Conservation (phyloP, 345 rosid genomes). For the Psidium guajava region DNA sequence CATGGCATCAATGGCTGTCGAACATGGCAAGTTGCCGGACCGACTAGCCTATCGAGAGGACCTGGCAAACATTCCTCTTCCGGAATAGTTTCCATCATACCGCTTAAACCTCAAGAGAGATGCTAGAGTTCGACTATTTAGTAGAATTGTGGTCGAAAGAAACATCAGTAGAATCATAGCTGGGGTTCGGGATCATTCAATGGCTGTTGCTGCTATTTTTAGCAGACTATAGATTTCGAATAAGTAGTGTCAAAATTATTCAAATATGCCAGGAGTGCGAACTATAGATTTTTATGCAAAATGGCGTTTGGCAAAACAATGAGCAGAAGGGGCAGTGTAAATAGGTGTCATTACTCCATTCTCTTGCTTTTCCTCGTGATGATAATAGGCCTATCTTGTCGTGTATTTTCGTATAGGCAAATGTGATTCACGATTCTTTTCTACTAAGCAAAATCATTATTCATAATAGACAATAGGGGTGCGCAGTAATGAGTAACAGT, state of each 20-base stretch:
- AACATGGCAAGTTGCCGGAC: neutral
- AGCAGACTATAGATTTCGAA: neutral
- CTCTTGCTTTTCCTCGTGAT: neutral
- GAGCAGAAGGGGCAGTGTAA: neutral
- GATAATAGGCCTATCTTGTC: neutral
- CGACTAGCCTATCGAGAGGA: slow-evolving; percentile 27
- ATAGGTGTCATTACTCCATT: neutral
- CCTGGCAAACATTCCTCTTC: slow-evolving; percentile 25
- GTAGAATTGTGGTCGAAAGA: no score
- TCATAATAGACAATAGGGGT: neutral
- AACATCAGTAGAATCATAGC: no score
- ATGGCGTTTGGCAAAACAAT: neutral
- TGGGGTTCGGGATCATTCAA: no score
- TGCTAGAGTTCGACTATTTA: no score
- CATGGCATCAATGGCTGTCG: neutral
- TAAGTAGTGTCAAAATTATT: neutral
- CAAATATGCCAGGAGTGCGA: neutral
- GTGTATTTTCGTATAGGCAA: neutral
- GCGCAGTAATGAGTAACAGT: neutral
- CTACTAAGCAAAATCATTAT: neutral
- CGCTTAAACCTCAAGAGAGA: no score
- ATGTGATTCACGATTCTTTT: neutral
- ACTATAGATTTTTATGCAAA: neutral
- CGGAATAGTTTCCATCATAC: slow-evolving; percentile 4
- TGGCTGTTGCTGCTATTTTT: no score